A percentile compares a stretch with the other conserved stretches of the same genome.
Evolutionary conservation across 208 protist genomes (phyloP).

Genomic region (Trypanosoma brucei): DNA sequence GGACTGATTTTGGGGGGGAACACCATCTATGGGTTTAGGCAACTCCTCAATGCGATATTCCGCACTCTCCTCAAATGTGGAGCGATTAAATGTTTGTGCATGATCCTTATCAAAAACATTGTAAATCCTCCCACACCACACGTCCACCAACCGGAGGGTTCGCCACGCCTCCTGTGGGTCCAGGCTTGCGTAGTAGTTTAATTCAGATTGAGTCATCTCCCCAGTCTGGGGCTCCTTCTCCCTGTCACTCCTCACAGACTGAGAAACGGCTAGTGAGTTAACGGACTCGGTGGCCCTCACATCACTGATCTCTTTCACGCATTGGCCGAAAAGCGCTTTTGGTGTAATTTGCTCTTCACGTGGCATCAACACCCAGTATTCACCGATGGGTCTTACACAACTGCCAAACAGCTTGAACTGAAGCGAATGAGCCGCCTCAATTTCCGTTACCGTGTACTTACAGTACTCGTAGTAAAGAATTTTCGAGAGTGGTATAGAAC

Average conservation of each 20-base stretch:
- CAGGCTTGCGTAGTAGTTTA: constrained; percentile 35
- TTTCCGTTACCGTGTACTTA: constrained; percentile 82
- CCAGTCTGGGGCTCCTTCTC: constrained; percentile 10
- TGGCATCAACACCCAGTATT: constrained; percentile 82
- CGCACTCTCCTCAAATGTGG: constrained; percentile 85
- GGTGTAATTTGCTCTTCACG: constrained; percentile 55
- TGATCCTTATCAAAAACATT: constrained; percentile 78
- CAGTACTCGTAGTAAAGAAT: constrained; percentile 87
- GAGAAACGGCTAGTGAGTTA: constrained; percentile 16
- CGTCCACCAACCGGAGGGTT: constrained; percentile 73
- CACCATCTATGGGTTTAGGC: constrained; percentile 43
- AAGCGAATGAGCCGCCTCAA: constrained; percentile 77
- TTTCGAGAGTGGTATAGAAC: constrained; percentile 36
- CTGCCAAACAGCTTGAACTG: constrained; percentile 82
- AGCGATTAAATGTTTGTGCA: constrained; percentile 51
- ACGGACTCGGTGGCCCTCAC: constrained; percentile 14
- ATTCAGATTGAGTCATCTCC: constrained; percentile 13
- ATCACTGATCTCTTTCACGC: constrained; percentile 56
- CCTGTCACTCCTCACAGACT: constrained; percentile 7
- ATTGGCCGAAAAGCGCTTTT: constrained; percentile 57
- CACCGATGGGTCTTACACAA: constrained; percentile 60
- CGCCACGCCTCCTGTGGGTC: constrained; percentile 51
- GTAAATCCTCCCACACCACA: constrained; percentile 81
- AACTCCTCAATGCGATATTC: constrained; percentile 83
- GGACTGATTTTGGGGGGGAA: constrained; percentile 42